Evolutionary conservation across 2,329 filamentous ascomycete species (phyloP), one percentile per base, ranked within the genome.

Genomic region (Ilyonectria robusta): DNA sequence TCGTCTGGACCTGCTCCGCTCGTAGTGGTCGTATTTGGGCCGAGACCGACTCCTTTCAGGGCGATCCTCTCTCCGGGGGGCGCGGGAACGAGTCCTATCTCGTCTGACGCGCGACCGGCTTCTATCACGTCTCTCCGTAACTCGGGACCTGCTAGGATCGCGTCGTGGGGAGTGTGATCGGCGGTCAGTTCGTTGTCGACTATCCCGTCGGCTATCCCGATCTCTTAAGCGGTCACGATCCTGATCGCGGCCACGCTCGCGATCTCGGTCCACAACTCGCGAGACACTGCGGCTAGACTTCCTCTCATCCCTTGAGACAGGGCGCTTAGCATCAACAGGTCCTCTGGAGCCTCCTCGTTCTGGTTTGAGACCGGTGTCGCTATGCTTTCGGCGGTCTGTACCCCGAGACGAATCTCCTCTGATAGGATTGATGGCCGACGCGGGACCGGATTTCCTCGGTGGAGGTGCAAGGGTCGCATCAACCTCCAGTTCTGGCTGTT

Each of bases 391-490:
- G 7, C 77, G 66, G 21, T 85, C 83, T 0, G 79, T 63, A 13
- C 79, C 75, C 71, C 85, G 86, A 6, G 84, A 77, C 3, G 84
- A 82, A 17, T 86, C 84, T 56, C 79, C 78, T 47, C 80, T 77
- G 58, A 89, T 86, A 2, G 88, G 88, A 62, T 88, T 84, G 64
- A 90, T 90, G 33, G 88, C 88, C 21, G 88, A 90, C 5, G 85
- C 85, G 1, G 87, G 87, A 3, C 78, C 80, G 76, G 85, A 54
- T 81, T 86, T 82, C 77, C 83, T 81, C 2, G 87, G 88, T 1
- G 88, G 88, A 3, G 88, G 88, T 2, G 84, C 85, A 29, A 90
- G 79, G 15, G 85, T 84, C 56, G 86, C 82, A 66, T 90, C 88
- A 44, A 89, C 80, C 70, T 90, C 88, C 51, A 88, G 74, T 71